A percentile compares a stretch with the other conserved stretches of the same genome.
phyloP scores from a whole-genome alignment of 2,329 filamentous ascomycete species.

The Cytospora piceicola region DNA sequence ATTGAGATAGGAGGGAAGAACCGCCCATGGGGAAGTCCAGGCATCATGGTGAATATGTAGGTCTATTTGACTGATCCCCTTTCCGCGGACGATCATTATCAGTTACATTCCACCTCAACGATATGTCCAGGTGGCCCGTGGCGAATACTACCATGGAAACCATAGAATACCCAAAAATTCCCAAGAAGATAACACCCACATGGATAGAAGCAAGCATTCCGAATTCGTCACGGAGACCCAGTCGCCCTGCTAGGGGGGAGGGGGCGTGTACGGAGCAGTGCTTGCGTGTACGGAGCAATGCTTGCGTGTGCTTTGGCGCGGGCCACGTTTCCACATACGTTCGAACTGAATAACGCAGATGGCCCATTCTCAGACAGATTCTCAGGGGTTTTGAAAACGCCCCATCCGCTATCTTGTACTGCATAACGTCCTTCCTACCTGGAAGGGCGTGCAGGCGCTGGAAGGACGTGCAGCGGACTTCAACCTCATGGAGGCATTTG shows the following conservation, averaged over 20 bases:
- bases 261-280: neutral
- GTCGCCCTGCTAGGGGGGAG: neutral
- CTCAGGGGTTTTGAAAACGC: neutral
- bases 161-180: neutral
- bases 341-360: neutral
- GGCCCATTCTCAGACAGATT: neutral
- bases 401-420: neutral
- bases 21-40: slow-evolving; percentile 17
- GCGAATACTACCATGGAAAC: neutral
- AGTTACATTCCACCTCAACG: slow-evolving; percentile 14
- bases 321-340: neutral
- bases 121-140: neutral
- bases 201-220: neutral
- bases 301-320: neutral
- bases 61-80: slow-evolving; percentile 20
- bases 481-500: neutral
- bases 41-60: slow-evolving; percentile 10
- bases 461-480: neutral
- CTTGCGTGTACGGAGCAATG: neutral
- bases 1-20: slow-evolving; percentile 10
- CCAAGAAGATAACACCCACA: neutral
- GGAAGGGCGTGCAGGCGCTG: neutral
- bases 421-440: neutral
- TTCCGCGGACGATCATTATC: slow-evolving; percentile 20
- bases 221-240: neutral